phyloP scores from a whole-genome alignment of 257 asterid species.

The Paraleonurus japonicus region DNA sequence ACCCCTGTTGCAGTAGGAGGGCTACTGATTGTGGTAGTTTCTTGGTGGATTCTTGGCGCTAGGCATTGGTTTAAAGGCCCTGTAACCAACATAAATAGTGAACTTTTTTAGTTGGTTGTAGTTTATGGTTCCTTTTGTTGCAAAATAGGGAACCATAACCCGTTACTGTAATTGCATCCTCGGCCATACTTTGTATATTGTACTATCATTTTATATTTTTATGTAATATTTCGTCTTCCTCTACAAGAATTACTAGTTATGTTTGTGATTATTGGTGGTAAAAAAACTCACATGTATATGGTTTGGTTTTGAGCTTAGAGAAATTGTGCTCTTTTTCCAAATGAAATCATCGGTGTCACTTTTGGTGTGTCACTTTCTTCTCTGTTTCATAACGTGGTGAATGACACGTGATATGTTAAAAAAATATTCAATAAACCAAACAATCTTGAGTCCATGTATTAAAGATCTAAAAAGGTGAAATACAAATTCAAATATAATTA shows the following conservation, averaged over 20 bases:
- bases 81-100: slow-evolving; percentile 53
- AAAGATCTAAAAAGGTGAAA: too few relatives aligned
- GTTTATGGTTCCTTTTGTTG: not conserved
- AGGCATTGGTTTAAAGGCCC: slow-evolving; percentile 97
- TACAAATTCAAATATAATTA: too few relatives aligned
- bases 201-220: not conserved
- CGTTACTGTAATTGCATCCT: not conserved
- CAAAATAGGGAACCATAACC: not conserved
- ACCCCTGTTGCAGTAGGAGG: slow-evolving; percentile 98
- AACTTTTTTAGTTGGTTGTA: not conserved
- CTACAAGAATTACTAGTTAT: not conserved
- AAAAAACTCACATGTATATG: too few relatives aligned
- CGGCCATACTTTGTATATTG: not conserved
- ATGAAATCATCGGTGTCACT: too few relatives aligned
- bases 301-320: too few relatives aligned
- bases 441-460: too few relatives aligned
- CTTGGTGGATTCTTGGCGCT: slow-evolving; percentile 74
- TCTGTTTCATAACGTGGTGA: too few relatives aligned
- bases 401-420: too few relatives aligned
- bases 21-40: slow-evolving; percentile 52
- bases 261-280: too few relatives aligned
- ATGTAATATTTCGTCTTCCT: not conserved
- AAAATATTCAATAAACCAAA: too few relatives aligned
- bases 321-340: too few relatives aligned
- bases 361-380: too few relatives aligned